These are phyloP conservation scores for Alternaria arborescens DNA, from an alignment of 2,329 filamentous ascomycete species.

Conservation along the genomic window DNA sequence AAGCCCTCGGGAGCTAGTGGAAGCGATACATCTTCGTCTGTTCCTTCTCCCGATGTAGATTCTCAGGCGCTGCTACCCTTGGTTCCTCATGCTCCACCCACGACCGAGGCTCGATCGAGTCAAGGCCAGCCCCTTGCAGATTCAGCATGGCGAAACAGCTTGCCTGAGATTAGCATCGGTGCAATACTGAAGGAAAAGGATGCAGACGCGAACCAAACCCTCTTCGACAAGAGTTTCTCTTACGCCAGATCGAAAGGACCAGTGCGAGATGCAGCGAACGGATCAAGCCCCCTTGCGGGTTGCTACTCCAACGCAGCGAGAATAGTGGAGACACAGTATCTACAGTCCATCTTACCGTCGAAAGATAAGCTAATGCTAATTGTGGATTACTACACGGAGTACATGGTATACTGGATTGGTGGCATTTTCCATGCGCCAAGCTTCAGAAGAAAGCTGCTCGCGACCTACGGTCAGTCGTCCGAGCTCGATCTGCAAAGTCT, in stretches of 20 bases:
- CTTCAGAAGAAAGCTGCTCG: constrained; percentile 51
- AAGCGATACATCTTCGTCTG: constrained; percentile 20
- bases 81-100: neutral
- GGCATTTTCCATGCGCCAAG: constrained; percentile 51
- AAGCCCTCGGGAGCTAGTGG: constrained; percentile 12
- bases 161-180: constrained; percentile 38
- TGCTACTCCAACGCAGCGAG: constrained; percentile 37
- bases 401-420: constrained; percentile 52
- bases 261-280: constrained; percentile 10
- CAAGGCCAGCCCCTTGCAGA: constrained; percentile 16
- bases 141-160: constrained; percentile 24
- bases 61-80: constrained; percentile 7
- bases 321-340: constrained; percentile 35
- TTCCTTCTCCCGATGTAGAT: constrained; percentile 1
- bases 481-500: constrained; percentile 50
- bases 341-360: constrained; percentile 51
- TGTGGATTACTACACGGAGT: constrained; percentile 52
- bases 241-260: constrained; percentile 22
- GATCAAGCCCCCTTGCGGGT: constrained; percentile 9
- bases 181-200: constrained; percentile 37
- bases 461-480: constrained; percentile 48
- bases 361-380: constrained; percentile 39
- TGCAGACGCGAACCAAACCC: constrained; percentile 14
- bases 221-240: constrained; percentile 28
- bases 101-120: neutral